Evolutionary conservation across 2,329 filamentous ascomycete species (phyloP).

Genomic region (Akanthomyces lecanii): DNA sequence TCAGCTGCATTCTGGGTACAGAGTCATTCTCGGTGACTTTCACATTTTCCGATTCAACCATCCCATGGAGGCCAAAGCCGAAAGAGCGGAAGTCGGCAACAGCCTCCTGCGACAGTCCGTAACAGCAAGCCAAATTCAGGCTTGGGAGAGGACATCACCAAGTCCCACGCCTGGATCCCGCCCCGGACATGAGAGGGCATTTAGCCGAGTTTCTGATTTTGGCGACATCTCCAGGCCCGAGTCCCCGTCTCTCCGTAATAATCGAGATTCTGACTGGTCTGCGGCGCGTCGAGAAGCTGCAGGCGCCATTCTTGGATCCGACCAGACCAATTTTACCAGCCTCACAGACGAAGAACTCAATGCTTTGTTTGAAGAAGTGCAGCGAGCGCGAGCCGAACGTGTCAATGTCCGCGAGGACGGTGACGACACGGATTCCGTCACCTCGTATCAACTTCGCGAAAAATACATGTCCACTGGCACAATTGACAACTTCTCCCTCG

Average conservation of each 20-base stretch:
- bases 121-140: constrained; percentile 57
- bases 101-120: constrained; percentile 83
- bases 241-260: constrained; percentile 65
- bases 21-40: constrained; percentile 94
- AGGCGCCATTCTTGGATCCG: constrained; percentile 79
- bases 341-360: constrained; percentile 93
- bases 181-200: constrained; percentile 69
- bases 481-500: constrained; percentile 91
- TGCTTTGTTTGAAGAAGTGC: constrained; percentile 87
- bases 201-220: constrained; percentile 76
- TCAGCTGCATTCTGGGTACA: constrained; percentile 83
- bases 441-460: constrained; percentile 82
- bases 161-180: constrained; percentile 60
- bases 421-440: constrained; percentile 84
- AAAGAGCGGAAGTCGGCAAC: constrained; percentile 75
- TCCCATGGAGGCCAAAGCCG: constrained; percentile 89
- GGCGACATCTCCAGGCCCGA: constrained; percentile 69
- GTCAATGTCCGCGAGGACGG: constrained; percentile 72
- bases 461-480: constrained; percentile 96
- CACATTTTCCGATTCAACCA: constrained; percentile 99
- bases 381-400: constrained; percentile 73
- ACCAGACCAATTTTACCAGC: constrained; percentile 78
- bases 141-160: constrained; percentile 52
- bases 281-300: constrained; percentile 92
- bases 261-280: constrained; percentile 89